Evolutionary conservation across 371 early-diverging fungal genomes (phyloP), one percentile per base, ranked within the genome.

Genomic region (Rhizopus delemar): DNA sequence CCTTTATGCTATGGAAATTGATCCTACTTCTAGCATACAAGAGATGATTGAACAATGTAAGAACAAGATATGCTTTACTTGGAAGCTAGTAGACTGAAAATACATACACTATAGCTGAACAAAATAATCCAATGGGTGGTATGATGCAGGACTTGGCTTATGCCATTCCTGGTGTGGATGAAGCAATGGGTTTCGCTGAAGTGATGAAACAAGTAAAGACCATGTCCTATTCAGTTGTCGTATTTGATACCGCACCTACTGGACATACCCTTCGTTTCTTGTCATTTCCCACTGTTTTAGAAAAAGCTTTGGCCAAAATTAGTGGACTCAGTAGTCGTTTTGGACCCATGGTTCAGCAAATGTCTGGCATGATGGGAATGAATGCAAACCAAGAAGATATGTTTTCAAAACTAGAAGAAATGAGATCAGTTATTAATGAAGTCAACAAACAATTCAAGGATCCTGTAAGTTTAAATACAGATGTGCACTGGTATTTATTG

Each of bases 211-310:
- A 96, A 64, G 96, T 96, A 58, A 95, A 98, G 80, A 90, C 93
- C 53, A 97, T 97, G 97, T 95, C 97, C 59, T 98, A 98, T 78
- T 92, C 93, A 53, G 91, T 91, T 33, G 93, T 99, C 55, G 95
- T 99, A 29, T 99, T 99, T 78, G 99, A 99, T 81, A 99, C 99
- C 35, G 99, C 99, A 5, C 99, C 99, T 11, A 99, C 99, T 11
- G 99, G 99, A n/a, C 99, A 99, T 71, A 99, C 99, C 4, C 89
- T 99, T 53, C 93, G 99, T 45, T 99, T 99, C 84, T 78, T 99
- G 57, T 95, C 96, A 28, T 97, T 99, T 87, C 98, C 99, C 2
- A 88, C 88, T 34, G 94, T 97, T 2, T 71, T 99, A 51, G 97
- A 97, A 62, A 98, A 99, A 80, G 97, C 96, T 9, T 77, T 99